These are phyloP conservation scores for Capsella bursapastoris DNA, from an alignment of 345 rosid species.

Conservation along the genomic window DNA sequence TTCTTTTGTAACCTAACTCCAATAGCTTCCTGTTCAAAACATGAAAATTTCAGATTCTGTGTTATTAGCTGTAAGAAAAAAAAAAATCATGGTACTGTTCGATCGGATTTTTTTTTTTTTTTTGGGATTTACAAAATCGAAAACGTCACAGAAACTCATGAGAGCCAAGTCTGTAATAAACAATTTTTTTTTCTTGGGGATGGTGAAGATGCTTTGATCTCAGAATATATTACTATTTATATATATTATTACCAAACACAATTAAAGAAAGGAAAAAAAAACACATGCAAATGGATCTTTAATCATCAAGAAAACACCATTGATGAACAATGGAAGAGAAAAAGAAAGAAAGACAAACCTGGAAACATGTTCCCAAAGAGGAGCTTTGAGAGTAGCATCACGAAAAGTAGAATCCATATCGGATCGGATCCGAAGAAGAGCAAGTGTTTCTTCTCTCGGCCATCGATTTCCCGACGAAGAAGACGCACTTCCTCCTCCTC, in stretches of 20 bases:
- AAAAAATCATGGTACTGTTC: constrained; percentile 14
- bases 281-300: constrained; percentile 61
- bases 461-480: constrained; percentile 69
- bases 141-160: constrained; percentile 46
- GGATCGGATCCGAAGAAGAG: constrained; percentile 82
- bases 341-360: constrained; percentile 51
- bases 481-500: constrained; percentile 46
- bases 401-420: constrained; percentile 87
- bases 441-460: constrained; percentile 90
- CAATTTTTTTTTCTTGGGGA: constrained; percentile 36
- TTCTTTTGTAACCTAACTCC: constrained; percentile 78
- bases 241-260: constrained; percentile 2
- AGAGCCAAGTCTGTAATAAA: constrained; percentile 39
- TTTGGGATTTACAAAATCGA: constrained; percentile 64
- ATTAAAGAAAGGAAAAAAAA: constrained; percentile 10
- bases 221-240: constrained; percentile 26
- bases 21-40: constrained; percentile 67
- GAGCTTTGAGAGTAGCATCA: constrained; percentile 85
- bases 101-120: constrained; percentile 7
- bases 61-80: background rate
- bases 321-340: constrained; percentile 19
- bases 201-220: constrained; percentile 45
- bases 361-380: constrained; percentile 93
- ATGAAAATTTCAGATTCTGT: constrained; percentile 20
- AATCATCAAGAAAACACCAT: constrained; percentile 44